phyloP scores from a whole-genome alignment of 441 rosid genomes.

The Pelargonium myrrhifolium region DNA sequence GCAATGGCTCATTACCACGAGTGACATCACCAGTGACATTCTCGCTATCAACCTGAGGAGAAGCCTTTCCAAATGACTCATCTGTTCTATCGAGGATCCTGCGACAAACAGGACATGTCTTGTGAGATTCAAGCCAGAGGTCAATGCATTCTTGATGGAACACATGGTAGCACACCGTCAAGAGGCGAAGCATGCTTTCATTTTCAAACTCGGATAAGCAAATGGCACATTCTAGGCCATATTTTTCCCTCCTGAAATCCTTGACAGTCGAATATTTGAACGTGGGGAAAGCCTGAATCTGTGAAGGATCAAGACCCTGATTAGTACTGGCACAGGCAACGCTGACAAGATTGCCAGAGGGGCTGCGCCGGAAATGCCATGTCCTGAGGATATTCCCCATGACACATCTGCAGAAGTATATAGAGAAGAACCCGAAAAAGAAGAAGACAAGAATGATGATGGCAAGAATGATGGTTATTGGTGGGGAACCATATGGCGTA shows the following conservation, averaged over 20 bases:
- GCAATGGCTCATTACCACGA: background rate
- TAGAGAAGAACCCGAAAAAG: constrained; percentile 48
- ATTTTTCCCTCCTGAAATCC: constrained; percentile 43
- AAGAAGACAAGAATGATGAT: constrained; percentile 48
- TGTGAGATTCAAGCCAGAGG: constrained; percentile 65
- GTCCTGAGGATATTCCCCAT: constrained; percentile 28
- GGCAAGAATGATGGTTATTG: constrained; percentile 39
- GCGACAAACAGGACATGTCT: constrained; percentile 87
- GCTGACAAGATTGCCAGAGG: constrained; percentile 17
- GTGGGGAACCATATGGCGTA: constrained; percentile 26
- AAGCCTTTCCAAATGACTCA: background rate
- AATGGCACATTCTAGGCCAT: constrained; percentile 72
- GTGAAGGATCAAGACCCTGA: constrained; percentile 54
- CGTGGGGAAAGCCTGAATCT: constrained; percentile 55
- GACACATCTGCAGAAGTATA: constrained; percentile 57
- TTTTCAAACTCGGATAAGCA: constrained; percentile 65
- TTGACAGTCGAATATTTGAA: constrained; percentile 56
- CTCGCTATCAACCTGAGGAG: background rate
- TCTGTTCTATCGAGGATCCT: constrained; percentile 37
- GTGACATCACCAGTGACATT: too few species aligned
- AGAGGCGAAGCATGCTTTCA: constrained; percentile 51
- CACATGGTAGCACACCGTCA: constrained; percentile 67
- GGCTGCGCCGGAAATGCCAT: constrained; percentile 36
- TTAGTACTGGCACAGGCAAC: constrained; percentile 4
- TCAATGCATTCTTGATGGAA: constrained; percentile 85